Evolutionary conservation across 257 asterid genomes (phyloP).

Genomic region (Plantago elongata): DNA sequence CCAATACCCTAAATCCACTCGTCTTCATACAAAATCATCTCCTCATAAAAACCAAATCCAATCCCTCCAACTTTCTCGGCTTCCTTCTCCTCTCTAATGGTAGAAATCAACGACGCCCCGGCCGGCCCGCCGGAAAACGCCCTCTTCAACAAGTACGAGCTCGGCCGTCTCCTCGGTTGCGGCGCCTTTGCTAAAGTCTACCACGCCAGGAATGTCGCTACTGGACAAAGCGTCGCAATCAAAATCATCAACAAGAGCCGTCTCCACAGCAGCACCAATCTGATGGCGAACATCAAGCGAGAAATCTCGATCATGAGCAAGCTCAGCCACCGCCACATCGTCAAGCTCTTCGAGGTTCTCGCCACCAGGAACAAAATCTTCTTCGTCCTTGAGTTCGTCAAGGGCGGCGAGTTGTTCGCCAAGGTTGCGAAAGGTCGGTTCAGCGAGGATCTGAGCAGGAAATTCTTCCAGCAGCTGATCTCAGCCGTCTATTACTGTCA

Average conservation of each 20-base stretch:
- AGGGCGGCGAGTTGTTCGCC: constrained; percentile 80
- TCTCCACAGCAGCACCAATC: constrained; percentile 22
- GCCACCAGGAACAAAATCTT: constrained; percentile 71
- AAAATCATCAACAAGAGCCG: constrained; percentile 65
- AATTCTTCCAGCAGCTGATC: constrained; percentile 74
- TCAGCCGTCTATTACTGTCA: constrained; percentile 80
- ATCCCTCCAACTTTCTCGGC: no score
- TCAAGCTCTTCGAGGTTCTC: constrained; percentile 62
- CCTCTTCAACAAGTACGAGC: constrained; percentile 70
- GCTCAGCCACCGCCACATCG: constrained; percentile 58
- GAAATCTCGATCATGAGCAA: constrained; percentile 70
- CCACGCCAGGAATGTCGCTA: constrained; percentile 61
- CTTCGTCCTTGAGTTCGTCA: constrained; percentile 71
- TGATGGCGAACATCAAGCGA: constrained; percentile 50
- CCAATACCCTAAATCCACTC: not conserved
- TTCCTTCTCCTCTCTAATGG: constrained; percentile 20
- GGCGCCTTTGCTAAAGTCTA: constrained; percentile 94
- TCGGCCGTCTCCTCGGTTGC: constrained; percentile 84
- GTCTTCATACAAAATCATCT: not conserved
- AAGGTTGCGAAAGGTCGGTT: constrained; percentile 63
- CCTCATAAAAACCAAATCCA: not conserved
- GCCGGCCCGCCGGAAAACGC: constrained; percentile 31
- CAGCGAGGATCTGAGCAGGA: constrained; percentile 56
- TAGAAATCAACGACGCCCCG: constrained; percentile 37
- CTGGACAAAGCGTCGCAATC: constrained; percentile 73